phyloP scores from a whole-genome alignment of 164 flowering plant species.

The Aristolochia fimbriata region DNA sequence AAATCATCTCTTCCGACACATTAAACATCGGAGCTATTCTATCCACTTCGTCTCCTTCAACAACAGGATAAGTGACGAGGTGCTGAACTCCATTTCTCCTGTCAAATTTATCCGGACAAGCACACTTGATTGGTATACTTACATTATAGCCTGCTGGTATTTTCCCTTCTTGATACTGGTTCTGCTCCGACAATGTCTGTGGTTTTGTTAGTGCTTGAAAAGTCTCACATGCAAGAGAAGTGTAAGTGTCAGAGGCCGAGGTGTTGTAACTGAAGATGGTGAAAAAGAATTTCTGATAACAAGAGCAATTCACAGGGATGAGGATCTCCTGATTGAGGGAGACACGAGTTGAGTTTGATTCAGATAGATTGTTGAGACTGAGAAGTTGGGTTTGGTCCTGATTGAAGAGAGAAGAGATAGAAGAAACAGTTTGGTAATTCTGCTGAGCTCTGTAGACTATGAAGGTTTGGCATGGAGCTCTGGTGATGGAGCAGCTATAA shows the following conservation, averaged over 20 bases:
- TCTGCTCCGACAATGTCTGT: slow-evolving; percentile 16
- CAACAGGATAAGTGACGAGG: slow-evolving; percentile 44
- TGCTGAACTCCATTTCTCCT: slow-evolving; percentile 14
- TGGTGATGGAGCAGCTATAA: slow-evolving; percentile 21
- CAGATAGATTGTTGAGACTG: slow-evolving; percentile 19
- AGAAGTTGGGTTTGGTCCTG: slow-evolving; percentile 15
- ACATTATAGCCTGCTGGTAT: slow-evolving; percentile 3
- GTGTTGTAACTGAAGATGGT: slow-evolving; percentile 21
- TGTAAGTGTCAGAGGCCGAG: slow-evolving; percentile 6
- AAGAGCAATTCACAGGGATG: slow-evolving; percentile 31
- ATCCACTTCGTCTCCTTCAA: slow-evolving; percentile 13
- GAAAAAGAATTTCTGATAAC: slow-evolving; percentile 22
- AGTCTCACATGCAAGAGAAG: slow-evolving; percentile 25
- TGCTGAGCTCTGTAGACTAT: slow-evolving; percentile 38
- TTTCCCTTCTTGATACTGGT: slow-evolving; percentile 5
- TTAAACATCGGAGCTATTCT: slow-evolving; percentile 21
- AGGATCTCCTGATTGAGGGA: slow-evolving; percentile 29
- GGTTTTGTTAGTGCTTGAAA: slow-evolving; percentile 32
- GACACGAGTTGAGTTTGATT: slow-evolving; percentile 13
- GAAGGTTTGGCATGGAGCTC: slow-evolving; percentile 23
- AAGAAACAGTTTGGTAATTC: slow-evolving; percentile 15
- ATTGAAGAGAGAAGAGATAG: slow-evolving; percentile 29
- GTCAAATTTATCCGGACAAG: slow-evolving; percentile 27
- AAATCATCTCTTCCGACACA: slow-evolving; percentile 16
- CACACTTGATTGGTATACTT: slow-evolving; percentile 35